These are phyloP conservation scores for Aspergillus taichungensis DNA, from an alignment of 495 filamentous ascomycete species.

Conservation along the genomic window DNA sequence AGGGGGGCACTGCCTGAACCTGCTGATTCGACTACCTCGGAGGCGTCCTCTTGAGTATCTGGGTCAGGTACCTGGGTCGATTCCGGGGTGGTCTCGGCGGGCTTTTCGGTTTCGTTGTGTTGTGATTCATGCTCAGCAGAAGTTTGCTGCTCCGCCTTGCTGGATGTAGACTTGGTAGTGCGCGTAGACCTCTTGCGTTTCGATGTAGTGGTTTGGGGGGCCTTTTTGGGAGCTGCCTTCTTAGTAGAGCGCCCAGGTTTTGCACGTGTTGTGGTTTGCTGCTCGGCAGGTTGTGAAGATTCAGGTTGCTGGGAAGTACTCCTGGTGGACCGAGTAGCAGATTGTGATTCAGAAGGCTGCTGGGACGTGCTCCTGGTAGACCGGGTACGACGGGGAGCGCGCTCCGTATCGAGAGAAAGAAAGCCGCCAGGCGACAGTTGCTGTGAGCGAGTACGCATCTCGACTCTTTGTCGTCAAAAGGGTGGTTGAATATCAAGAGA, in stretches of 20 bases:
- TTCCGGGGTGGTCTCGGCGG: background rate
- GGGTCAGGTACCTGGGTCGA: constrained; percentile 1
- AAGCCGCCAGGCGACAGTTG: constrained; percentile 16
- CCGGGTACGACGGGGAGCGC: constrained; percentile 10
- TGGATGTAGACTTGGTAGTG: constrained; percentile 4
- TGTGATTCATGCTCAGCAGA: background rate
- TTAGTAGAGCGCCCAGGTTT: too few relatives aligned
- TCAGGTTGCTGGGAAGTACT: constrained; percentile 4
- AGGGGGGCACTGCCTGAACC: background rate
- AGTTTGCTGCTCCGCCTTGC: constrained; percentile 1
- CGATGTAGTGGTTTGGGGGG: constrained; percentile 4
- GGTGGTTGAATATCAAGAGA: background rate
- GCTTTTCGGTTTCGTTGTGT: background rate
- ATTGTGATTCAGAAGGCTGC: background rate
- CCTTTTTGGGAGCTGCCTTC: background rate
- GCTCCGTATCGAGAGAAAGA: constrained; percentile 11
- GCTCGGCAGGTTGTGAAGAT: background rate
- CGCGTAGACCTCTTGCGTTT: constrained; percentile 11
- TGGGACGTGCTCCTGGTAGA: constrained; percentile 11
- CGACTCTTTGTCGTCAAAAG: constrained; percentile 3
- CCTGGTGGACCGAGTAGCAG: constrained; percentile 8
- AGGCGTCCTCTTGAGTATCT: background rate
- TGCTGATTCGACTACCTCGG: constrained; percentile 7
- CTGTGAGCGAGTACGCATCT: constrained; percentile 21
- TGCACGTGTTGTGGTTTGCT: constrained; percentile 3